A percentile compares a stretch with the other conserved stretches of the same genome.
Evolutionary conservation across 2,329 filamentous ascomycete genomes (phyloP).

Genomic region (Dissoconium aciculare): DNA sequence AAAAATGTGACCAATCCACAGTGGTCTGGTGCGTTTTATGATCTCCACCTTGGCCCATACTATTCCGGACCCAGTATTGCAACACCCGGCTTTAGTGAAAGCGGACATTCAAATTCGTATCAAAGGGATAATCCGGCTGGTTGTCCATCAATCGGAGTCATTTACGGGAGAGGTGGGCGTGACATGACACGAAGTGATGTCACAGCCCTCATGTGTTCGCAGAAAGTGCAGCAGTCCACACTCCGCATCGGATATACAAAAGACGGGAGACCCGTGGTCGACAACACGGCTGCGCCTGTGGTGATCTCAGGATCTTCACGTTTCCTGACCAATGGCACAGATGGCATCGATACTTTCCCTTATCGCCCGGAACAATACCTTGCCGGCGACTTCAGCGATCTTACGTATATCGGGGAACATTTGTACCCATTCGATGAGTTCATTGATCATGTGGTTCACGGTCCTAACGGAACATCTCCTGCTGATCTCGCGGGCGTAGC

Average conservation of each 20-base stretch:
- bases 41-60: conserved; percentile 3
- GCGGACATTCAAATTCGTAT: conserved; percentile 1
- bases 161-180: background rate
- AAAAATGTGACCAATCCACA: background rate
- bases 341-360: conserved; percentile 3
- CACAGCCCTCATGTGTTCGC: conserved; percentile 3
- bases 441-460: conserved; percentile 1
- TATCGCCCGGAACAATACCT: conserved; percentile 4
- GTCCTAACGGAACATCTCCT: conserved; percentile 1
- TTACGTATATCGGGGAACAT: no score
- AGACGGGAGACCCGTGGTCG: no score
- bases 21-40: conserved; percentile 2
- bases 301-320: no score
- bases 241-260: conserved; percentile 1
- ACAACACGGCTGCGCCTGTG: no score
- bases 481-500: conserved; percentile 2
- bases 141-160: conserved; percentile 2
- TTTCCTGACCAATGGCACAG: conserved; percentile 3
- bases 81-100: conserved; percentile 2
- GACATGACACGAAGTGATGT: conserved; percentile 1
- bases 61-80: background rate
- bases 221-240: conserved; percentile 1
- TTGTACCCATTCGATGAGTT: conserved; percentile 3
- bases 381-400: background rate
- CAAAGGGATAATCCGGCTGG: conserved; percentile 2